phyloP scores from a whole-genome alignment of 2,329 filamentous ascomycete genomes.

The Nakataea oryzae region DNA sequence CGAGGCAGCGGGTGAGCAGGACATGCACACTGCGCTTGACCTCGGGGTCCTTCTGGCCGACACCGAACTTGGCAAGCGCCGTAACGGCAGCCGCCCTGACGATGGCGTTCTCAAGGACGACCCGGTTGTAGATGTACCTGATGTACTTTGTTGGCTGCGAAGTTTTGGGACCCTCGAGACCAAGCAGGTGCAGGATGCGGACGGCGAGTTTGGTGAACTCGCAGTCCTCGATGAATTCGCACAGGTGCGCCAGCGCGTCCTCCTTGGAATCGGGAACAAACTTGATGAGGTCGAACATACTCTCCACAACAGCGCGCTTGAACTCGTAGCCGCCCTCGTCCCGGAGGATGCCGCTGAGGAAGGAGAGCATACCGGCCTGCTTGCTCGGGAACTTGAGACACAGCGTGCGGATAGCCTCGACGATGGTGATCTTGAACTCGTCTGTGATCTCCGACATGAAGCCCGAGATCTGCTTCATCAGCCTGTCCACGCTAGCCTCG shows the following conservation, averaged over 20 bases:
- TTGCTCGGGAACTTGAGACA: slow-evolving; percentile 98
- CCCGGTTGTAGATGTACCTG: slow-evolving; percentile 97
- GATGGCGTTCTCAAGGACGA: slow-evolving; percentile 93
- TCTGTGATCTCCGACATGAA: slow-evolving; percentile 99
- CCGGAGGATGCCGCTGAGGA: slow-evolving; percentile 90
- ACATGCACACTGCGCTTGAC: slow-evolving; percentile 94
- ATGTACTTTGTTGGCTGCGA: slow-evolving; percentile 97
- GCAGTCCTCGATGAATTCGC: slow-evolving; percentile 98
- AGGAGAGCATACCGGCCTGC: slow-evolving; percentile 94
- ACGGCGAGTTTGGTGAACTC: slow-evolving; percentile 98
- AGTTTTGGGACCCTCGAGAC: slow-evolving; percentile 89
- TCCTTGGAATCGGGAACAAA: slow-evolving; percentile 85
- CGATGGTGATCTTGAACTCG: slow-evolving; percentile 99
- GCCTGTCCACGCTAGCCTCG: slow-evolving; percentile 87
- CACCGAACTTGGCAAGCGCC: slow-evolving; percentile 91
- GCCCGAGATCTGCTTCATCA: slow-evolving; percentile 97
- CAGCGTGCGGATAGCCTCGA: slow-evolving; percentile 91
- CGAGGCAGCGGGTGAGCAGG: slow-evolving; percentile 82
- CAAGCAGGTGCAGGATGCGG: slow-evolving; percentile 86
- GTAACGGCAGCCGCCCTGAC: slow-evolving; percentile 93
- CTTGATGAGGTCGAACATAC: slow-evolving; percentile 98
- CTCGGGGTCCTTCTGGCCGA: slow-evolving; percentile 90
- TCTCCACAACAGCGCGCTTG: slow-evolving; percentile 94
- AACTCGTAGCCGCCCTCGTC: slow-evolving; percentile 98
- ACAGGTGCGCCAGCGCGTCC: slow-evolving; percentile 82